Evolutionary conservation across 1,284 basidiomycete genomes (phyloP).

Genomic region (Moesziomyces globuligerus): DNA sequence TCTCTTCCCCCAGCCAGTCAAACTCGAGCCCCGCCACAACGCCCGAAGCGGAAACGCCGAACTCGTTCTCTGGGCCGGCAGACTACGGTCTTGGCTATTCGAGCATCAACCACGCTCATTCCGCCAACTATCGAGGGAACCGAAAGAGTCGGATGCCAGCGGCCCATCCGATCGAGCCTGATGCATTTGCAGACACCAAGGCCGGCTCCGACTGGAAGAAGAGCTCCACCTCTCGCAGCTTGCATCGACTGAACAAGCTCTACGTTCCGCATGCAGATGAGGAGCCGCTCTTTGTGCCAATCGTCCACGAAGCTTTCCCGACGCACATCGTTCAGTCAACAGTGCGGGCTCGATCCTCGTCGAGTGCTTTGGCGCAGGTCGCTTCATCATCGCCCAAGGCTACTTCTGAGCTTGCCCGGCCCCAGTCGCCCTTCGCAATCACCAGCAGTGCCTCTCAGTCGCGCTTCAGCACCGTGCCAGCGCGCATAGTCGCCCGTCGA

Average conservation of each 20-base stretch:
- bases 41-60: slow-evolving; percentile 8
- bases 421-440: slow-evolving; percentile 26
- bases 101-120: slow-evolving; percentile 35
- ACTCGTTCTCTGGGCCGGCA: slow-evolving; percentile 16
- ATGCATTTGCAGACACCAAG: slow-evolving; percentile 16
- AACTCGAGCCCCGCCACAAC: slow-evolving; percentile 5
- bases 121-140: slow-evolving; percentile 11
- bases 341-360: slow-evolving; percentile 12
- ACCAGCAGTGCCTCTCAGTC: slow-evolving; percentile 4
- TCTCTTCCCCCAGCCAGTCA: slow-evolving; percentile 9
- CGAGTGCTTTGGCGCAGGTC: background rate
- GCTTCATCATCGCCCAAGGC: slow-evolving; percentile 8
- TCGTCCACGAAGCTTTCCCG: slow-evolving; percentile 7
- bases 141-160: slow-evolving; percentile 5
- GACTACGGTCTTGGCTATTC: slow-evolving; percentile 43
- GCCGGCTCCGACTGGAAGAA: slow-evolving; percentile 1
- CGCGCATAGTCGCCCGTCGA: slow-evolving; percentile 5
- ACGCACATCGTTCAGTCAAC: slow-evolving; percentile 15
- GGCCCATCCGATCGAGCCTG: slow-evolving; percentile 15
- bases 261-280: slow-evolving; percentile 9
- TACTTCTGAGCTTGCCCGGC: background rate
- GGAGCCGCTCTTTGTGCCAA: slow-evolving; percentile 25
- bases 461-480: slow-evolving; percentile 1
- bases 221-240: slow-evolving; percentile 2
- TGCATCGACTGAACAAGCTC: slow-evolving; percentile 16